These are phyloP conservation scores for Pythium guiyangense DNA, from an alignment of 352 stramenopile genomes.

Conservation along the genomic window DNA sequence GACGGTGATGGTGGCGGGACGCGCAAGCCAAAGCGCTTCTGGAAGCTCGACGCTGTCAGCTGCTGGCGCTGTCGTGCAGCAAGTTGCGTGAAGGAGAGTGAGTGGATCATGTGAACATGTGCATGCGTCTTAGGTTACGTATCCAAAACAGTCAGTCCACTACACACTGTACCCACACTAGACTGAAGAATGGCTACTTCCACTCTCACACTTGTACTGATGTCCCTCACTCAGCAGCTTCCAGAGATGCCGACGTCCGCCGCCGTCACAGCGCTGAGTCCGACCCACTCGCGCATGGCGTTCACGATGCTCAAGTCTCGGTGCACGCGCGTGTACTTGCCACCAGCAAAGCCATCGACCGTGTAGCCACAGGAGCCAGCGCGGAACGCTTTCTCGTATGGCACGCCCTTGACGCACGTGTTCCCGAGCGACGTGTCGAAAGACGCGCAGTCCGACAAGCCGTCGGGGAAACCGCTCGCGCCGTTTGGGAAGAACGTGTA, in stretches of 20 bases:
- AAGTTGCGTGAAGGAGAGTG: too few species aligned
- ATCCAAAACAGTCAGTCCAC: too few species aligned
- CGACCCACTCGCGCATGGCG: conserved; percentile 52
- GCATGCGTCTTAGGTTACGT: too few species aligned
- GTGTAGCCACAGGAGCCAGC: conserved; percentile 55
- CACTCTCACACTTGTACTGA: too few species aligned
- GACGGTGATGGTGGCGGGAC: too few species aligned
- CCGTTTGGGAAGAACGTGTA: conserved; percentile 51
- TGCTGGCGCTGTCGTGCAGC: conserved; percentile 1
- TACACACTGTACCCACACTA: too few species aligned
- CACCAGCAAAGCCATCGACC: conserved; percentile 39
- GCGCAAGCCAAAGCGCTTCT: neutral
- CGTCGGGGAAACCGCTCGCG: conserved; percentile 49
- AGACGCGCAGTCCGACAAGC: conserved; percentile 35
- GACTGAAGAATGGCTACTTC: too few species aligned
- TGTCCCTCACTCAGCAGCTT: too few species aligned
- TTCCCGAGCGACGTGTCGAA: conserved; percentile 62
- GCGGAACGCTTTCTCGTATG: conserved; percentile 48
- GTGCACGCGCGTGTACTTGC: conserved; percentile 69
- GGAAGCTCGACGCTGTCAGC: neutral
- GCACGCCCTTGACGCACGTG: conserved; percentile 31
- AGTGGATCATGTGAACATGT: too few species aligned
- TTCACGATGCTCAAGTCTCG: conserved; percentile 66
- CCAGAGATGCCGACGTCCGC: conserved; percentile 32
- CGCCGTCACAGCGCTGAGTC: conserved; percentile 23